Evolutionary conservation across 805 yeast genomes (phyloP), one percentile per base, ranked within the genome.

Genomic region (Wickerhamiella qilinensis): DNA sequence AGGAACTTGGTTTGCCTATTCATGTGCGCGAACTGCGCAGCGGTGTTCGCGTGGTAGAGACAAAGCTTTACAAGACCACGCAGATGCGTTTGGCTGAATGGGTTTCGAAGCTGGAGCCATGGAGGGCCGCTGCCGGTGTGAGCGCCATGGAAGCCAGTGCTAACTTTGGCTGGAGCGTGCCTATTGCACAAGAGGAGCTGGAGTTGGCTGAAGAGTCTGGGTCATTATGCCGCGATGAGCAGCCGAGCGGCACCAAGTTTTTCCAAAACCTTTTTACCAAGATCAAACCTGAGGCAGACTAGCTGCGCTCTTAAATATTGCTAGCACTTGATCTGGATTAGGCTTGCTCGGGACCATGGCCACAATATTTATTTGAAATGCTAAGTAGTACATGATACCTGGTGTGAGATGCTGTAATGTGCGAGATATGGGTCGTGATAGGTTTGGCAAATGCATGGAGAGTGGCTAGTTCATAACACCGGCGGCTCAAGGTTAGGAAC

Each of bases 171-270:
- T 79, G 86, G 82, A 73, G 84, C 16, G 59, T 75, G 29, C 69
- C 71, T 20, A 71, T 81, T 12, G 67, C 84, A 7, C 60, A 59
- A 9, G 88, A 80, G 50, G 78, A 80, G 41, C 55, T 81, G 9
- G 69, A 71, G 39, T 59, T 64, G 39, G 73, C 78, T 16, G 67
- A 80, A n/a, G 64, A 61, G 2, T 52, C 57, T 2, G 85, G 83
- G 3, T 54, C 58, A 2, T 50, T 82, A 2, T 71, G 78, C 16
- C 63, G 80, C 3, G 94, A 82, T 57, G 74, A 75, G 47, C 74
- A 75, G 46, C 61, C 77, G 1, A 67, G 73, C 36, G 93, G 91
- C 0, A 65, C 73, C 3, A 67, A 69, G 37, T 82, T 73, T 54
- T 80, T 69, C 49, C 53, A 62, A 33, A 81, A 81, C 38, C 30